Base-by-base conservation (phyloP, 345 rosid species). In the Ceriops tagal region DNA sequence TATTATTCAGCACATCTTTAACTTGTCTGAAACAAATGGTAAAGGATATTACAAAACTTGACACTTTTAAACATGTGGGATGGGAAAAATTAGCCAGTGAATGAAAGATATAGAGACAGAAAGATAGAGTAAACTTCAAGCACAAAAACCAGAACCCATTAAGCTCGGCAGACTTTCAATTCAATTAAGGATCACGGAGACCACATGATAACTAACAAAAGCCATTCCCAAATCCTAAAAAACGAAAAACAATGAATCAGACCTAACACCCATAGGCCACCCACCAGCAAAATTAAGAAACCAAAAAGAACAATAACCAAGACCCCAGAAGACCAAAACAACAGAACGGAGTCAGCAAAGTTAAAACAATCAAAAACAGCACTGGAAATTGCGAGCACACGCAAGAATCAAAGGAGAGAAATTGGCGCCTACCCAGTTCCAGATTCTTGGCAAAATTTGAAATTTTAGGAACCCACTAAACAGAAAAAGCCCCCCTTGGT, bases 341-440 rank as follows among this genome's bases (percentile, higher is more conserved):
- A 60, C 57, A 63, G 72, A 64, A n/a, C 46, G 35, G 8, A 39
- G 59, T 30, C 22, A 66, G 65, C 68, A 75, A 75, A 76, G 53
- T 26, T 61, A 62, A 59, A 67, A 60, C 73, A 32, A 24, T 58
- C 68, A 69, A 71, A 37, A 68, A 39, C 30, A 43, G 59, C 49
- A 43, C 13, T 43, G 49, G 13, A 43, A 43, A 43, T 15, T 43
- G 16, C 46, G 16, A 43, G 49, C 49, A 3, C 49, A 3, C 49
- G 5, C 65, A 35, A 46, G 65, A 73, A 55, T 72, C 60, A 37
- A 61, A 35, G 19, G 19, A 43, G 49, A 11, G 49, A 49, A 56
- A 67, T 20, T 34, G 53, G 58, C 30, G 79, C 83, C 59, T 76
- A 86, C 96, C 89, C 93, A 82, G 83, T 74, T 43, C 5, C 18